phyloP scores from a whole-genome alignment of 164 flowering plant genomes.

The Annona cherimola region DNA sequence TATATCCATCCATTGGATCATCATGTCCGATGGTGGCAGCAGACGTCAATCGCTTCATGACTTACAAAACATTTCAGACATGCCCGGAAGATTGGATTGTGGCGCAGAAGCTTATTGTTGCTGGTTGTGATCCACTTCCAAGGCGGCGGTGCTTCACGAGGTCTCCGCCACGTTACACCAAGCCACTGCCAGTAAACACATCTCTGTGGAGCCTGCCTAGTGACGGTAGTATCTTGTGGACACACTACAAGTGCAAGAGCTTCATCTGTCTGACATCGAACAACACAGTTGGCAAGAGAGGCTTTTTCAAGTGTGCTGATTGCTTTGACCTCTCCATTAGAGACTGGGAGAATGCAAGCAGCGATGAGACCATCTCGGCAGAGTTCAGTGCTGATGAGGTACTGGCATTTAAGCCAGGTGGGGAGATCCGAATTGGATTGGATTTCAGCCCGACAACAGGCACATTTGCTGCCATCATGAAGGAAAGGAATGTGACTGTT shows the following conservation, averaged over 20 bases:
- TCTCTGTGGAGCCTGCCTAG: conserved; percentile 36
- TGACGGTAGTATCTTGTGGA: conserved; percentile 29
- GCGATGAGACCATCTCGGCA: conserved; percentile 19
- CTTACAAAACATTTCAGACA: conserved; percentile 20
- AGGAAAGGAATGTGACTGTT: conserved; percentile 33
- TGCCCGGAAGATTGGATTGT: conserved; percentile 41
- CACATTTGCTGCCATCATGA: conserved; percentile 41
- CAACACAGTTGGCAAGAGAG: conserved; percentile 21
- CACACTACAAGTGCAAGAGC: conserved; percentile 33
- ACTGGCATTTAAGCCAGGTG: conserved; percentile 24
- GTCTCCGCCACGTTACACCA: conserved; percentile 25
- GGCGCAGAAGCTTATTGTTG: conserved; percentile 30
- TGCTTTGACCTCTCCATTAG: conserved; percentile 30
- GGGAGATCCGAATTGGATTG: conserved; percentile 36
- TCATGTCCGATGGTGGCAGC: conserved; percentile 22
- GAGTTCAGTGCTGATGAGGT: conserved; percentile 39
- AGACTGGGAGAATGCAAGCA: conserved; percentile 22
- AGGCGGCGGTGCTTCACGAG: conserved; percentile 42
- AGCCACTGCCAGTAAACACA: conserved; percentile 22
- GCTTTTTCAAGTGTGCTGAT: conserved; percentile 37
- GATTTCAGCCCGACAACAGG: conserved; percentile 41
- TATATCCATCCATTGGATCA: conserved; percentile 27
- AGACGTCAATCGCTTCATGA: conserved; percentile 25
- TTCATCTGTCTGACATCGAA: conserved; percentile 32
- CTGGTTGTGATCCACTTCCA: conserved; percentile 39